phyloP scores from a whole-genome alignment of 1,139 yeast species.

The Magnusiomyces sp. region DNA sequence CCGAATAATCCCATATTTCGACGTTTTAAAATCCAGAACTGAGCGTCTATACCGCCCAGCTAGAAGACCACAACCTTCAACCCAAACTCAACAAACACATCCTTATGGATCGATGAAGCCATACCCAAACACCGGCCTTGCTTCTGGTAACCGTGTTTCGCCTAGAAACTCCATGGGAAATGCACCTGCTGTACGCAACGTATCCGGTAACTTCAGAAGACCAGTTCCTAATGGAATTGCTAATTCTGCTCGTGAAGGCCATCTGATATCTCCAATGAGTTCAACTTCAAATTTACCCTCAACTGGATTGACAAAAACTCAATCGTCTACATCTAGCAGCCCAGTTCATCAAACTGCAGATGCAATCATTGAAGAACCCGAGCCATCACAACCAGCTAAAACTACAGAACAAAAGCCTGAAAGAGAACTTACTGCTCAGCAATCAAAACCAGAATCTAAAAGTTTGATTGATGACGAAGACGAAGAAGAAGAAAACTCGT shows the following conservation, averaged over 20 bases:
- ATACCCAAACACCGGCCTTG: constrained; percentile 4
- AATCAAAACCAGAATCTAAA: too few relatives aligned
- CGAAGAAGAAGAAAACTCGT: background rate
- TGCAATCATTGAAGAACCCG: constrained; percentile 1
- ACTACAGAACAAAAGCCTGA: background rate
- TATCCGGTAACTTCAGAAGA: constrained; percentile 7
- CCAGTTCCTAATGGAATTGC: too few relatives aligned
- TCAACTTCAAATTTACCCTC: constrained; percentile 6
- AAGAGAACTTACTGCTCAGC: background rate
- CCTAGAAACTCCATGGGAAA: constrained; percentile 6
- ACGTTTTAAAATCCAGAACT: constrained; percentile 46
- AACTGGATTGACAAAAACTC: constrained; percentile 7
- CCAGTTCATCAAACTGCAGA: background rate
- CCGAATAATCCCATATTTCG: constrained; percentile 45
- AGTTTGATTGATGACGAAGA: background rate
- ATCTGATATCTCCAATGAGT: constrained; percentile 13
- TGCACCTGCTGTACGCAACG: constrained; percentile 7
- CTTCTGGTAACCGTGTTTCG: background rate
- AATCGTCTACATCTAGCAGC: background rate
- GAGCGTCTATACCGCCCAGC: constrained; percentile 24
- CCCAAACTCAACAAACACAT: constrained; percentile 1
- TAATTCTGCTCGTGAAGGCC: background rate
- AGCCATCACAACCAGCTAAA: background rate
- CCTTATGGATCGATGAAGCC: constrained; percentile 1
- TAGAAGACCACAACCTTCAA: constrained; percentile 4